A percentile compares a stretch with the other conserved stretches of the same genome.
phyloP scores from a whole-genome alignment of 2,329 filamentous ascomycete species.

The Fusarium citri region DNA sequence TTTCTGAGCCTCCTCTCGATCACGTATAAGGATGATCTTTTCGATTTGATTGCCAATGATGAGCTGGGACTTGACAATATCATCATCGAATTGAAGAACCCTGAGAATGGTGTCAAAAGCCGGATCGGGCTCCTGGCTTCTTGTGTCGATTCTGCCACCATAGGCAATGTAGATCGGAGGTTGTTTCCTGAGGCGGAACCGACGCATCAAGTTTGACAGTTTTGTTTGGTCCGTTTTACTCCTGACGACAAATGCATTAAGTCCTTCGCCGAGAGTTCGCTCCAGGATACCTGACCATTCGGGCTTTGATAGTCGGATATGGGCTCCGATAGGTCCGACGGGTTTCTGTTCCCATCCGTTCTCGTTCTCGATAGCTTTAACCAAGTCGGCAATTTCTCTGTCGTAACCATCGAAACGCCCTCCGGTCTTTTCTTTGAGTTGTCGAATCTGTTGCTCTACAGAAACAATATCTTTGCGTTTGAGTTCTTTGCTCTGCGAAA shows the following conservation, averaged over 20 bases:
- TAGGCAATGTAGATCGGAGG: constrained; percentile 56
- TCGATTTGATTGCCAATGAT: constrained; percentile 88
- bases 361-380: constrained; percentile 78
- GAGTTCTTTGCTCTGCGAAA: constrained; percentile 48
- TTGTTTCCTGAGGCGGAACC: constrained; percentile 63
- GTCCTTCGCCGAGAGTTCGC: constrained; percentile 73
- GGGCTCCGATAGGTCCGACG: constrained; percentile 83
- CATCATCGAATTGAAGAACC: constrained; percentile 83
- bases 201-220: constrained; percentile 73
- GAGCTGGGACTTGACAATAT: constrained; percentile 80
- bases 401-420: constrained; percentile 74
- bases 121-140: constrained; percentile 74
- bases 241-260: constrained; percentile 85
- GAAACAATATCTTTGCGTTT: constrained; percentile 67
- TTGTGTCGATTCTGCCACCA: constrained; percentile 51
- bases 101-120: constrained; percentile 82
- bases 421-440: constrained; percentile 68
- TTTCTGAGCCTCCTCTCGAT: constrained; percentile 72
- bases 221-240: constrained; percentile 80
- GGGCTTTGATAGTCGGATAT: constrained; percentile 80
- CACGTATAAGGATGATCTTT: constrained; percentile 81
- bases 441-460: constrained; percentile 57
- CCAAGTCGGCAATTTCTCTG: constrained; percentile 69
- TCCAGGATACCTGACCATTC: constrained; percentile 89
- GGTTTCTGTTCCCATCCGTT: constrained; percentile 76